A percentile compares a stretch with the other conserved stretches of the same genome.
Evolutionary conservation across 495 filamentous ascomycete genomes (phyloP).

Genomic region (Immersiella caudata): DNA sequence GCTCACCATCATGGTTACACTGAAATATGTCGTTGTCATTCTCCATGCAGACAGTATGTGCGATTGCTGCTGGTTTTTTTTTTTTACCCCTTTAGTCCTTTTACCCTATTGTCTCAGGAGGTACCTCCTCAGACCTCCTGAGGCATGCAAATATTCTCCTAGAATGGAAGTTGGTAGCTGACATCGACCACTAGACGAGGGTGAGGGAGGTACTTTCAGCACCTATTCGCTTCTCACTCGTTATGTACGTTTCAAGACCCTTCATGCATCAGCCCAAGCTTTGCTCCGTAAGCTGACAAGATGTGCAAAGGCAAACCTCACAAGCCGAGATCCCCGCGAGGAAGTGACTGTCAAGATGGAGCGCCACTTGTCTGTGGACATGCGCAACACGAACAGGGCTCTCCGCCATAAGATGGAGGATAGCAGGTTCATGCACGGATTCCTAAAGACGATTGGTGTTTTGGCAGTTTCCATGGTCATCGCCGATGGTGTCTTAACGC

Average conservation of each 20-base stretch:
- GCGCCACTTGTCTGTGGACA: slow-evolving; percentile 57
- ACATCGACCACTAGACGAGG: too few species aligned
- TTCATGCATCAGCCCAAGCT: background rate
- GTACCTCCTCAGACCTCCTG: too few species aligned
- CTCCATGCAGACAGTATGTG: slow-evolving; percentile 73
- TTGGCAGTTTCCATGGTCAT: slow-evolving; percentile 73
- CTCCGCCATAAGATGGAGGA: slow-evolving; percentile 62
- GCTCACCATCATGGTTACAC: slow-evolving; percentile 69
- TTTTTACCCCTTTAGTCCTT: too few species aligned
- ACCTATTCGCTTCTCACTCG: slow-evolving; percentile 71
- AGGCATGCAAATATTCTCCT: too few species aligned
- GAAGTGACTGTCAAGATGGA: slow-evolving; percentile 57
- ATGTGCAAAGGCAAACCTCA: slow-evolving; percentile 55
- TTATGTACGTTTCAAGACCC: slow-evolving; percentile 67
- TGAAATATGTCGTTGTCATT: slow-evolving; percentile 74
- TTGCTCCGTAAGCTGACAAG: background rate
- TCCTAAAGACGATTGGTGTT: slow-evolving; percentile 69
- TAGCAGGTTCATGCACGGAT: slow-evolving; percentile 50
- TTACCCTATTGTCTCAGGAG: too few species aligned
- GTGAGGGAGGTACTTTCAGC: slow-evolving; percentile 77
- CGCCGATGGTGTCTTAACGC: slow-evolving; percentile 68
- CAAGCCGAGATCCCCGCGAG: slow-evolving; percentile 59
- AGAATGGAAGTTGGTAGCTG: too few species aligned
- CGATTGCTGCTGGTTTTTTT: too few species aligned
- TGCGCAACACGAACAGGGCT: slow-evolving; percentile 53